Conservation (phyloP, 73 alveolate genomes). For the Paramecium bursaria region DNA sequence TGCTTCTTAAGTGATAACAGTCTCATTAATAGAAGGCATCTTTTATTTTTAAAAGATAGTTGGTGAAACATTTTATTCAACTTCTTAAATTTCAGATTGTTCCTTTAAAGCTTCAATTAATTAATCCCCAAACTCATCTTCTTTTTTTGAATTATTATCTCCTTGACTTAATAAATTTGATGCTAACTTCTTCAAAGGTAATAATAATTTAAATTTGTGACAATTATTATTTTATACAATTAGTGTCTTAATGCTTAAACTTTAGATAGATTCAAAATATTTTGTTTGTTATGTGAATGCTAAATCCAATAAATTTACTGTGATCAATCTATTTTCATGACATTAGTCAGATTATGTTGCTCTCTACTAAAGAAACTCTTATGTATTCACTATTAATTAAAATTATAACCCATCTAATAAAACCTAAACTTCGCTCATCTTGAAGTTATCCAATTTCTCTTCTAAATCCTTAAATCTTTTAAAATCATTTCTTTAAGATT, state of each 20-base stretch:
- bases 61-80: background rate
- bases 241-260: constrained; percentile 2
- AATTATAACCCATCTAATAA: constrained; percentile 27
- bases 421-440: background rate
- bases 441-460: background rate
- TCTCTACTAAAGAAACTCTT: constrained; percentile 29
- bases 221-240: constrained; percentile 35
- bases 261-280: constrained; percentile 9
- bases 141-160: background rate
- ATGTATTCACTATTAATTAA: constrained; percentile 12
- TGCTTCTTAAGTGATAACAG: background rate
- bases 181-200: background rate
- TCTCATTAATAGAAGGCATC: background rate
- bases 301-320: constrained; percentile 8
- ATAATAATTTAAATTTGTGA: background rate
- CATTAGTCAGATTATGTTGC: background rate
- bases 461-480: background rate
- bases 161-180: background rate
- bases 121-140: constrained; percentile 22
- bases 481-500: background rate
- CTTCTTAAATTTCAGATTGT: constrained; percentile 34
- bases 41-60: background rate
- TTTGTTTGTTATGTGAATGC: background rate
- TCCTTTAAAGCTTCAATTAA: constrained; percentile 24
- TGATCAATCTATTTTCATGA: constrained; percentile 21